These are phyloP conservation scores for Serendipita sp. DNA, from an alignment of 768 basidiomycete species.

Conservation along the genomic window DNA sequence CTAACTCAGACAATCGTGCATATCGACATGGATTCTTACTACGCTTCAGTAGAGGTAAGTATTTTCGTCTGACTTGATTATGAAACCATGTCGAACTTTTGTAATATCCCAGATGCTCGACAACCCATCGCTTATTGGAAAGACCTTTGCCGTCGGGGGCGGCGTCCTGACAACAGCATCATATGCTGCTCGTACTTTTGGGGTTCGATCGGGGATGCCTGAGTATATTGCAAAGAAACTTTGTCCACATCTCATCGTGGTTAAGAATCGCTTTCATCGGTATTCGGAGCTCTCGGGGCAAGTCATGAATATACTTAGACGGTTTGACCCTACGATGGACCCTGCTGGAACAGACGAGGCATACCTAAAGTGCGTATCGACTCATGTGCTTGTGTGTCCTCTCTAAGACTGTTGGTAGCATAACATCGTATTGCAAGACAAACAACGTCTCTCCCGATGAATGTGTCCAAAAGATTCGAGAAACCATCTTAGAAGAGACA, in stretches of 20 bases:
- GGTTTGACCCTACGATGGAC: constrained; percentile 63
- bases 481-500: constrained; percentile 58
- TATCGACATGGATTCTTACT: constrained; percentile 94
- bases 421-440: constrained; percentile 67
- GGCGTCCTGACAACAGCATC: constrained; percentile 82
- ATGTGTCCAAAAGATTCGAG: constrained; percentile 67
- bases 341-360: constrained; percentile 79
- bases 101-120: constrained; percentile 27
- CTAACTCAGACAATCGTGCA: constrained; percentile 76
- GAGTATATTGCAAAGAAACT: constrained; percentile 89
- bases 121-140: constrained; percentile 46
- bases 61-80: background rate
- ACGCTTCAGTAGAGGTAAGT: constrained; percentile 49
- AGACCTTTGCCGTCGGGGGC: constrained; percentile 54
- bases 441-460: constrained; percentile 48
- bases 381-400: background rate
- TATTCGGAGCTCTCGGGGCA: constrained; percentile 54
- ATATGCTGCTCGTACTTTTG: constrained; percentile 81
- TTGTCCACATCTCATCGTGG: constrained; percentile 71
- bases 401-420: constrained; percentile 27
- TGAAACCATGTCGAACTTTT: background rate
- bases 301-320: constrained; percentile 50
- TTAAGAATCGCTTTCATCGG: constrained; percentile 37
- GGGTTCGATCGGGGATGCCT: constrained; percentile 93
- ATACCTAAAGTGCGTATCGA: constrained; percentile 62